Evolutionary conservation across 179 eudicot genomes (phyloP), one percentile per base, ranked within the genome.

Genomic region (Dionaea muscipula): DNA sequence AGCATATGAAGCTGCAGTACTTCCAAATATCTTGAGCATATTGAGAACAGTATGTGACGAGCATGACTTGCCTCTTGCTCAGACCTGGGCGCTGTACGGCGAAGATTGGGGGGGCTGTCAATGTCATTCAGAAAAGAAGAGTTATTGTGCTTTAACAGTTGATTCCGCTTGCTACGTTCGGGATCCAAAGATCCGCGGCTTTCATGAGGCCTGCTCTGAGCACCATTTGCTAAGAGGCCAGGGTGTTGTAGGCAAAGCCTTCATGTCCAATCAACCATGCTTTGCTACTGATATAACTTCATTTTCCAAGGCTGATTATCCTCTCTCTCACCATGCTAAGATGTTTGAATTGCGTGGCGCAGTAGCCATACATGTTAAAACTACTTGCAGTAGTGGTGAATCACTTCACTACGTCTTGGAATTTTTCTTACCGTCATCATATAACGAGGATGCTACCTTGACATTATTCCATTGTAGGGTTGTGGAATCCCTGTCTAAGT

Each of bases 171-270:
- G 77, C 52, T 75, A 69, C 56, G 63, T 75, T 14, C 68, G 23
- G 14, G 68, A 72, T 62, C 63, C 58, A 55, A 33, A 55, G 33
- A 63, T 72, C 33, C 51, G 55, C 26, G 64, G 59, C 25, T 76
- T 79, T 24, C 78, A 67, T 14, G 75, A 70, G 56, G 81, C 81
- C 7, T 75, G 84, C 54, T 64, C 68, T 8, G 72, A 75, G 51
- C 79, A 76, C 45, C 72, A 76, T 51, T 69, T 79, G 33, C 66
- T 65, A 26, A 27, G 53, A 51, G 75, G 77, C 9, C 74, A 79
- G 61, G 95, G 95, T 15, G 72, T 84, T 55, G 81, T 72, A 39
- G 95, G 94, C 18, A 65, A 75, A 69, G 89, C 95, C 55, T 78
- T 84, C 26, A 66, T 66, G 54, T 81, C 77, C 2, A 76, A 66